Evolutionary conservation across 2,329 filamentous ascomycete genomes (phyloP).

Genomic region (Xylaria digitata): DNA sequence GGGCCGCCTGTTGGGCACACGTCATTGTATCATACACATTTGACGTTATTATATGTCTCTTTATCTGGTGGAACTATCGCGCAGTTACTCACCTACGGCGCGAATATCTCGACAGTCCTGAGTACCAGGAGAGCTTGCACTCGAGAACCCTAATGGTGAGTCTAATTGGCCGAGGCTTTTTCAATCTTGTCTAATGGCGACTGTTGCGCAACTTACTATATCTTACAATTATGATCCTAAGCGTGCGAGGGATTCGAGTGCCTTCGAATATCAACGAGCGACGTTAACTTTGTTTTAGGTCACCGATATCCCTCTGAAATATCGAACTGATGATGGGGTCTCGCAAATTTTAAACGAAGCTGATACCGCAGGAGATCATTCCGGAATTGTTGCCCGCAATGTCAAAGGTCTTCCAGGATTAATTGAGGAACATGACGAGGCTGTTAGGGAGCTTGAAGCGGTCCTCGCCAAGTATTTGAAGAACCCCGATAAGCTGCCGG

Average conservation of each 20-base stretch:
- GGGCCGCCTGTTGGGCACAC: conserved; percentile 66
- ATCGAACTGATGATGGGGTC: conserved; percentile 84
- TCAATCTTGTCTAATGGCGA: not conserved
- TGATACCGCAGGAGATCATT: conserved; percentile 55
- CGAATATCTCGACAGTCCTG: conserved; percentile 81
- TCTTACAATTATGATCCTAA: not conserved
- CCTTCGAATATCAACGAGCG: not conserved
- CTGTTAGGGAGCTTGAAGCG: conserved; percentile 82
- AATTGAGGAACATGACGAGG: conserved; percentile 82
- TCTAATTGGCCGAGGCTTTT: not conserved
- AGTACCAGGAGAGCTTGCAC: conserved; percentile 88
- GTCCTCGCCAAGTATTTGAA: conserved; percentile 88
- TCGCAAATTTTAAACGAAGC: conserved; percentile 58
- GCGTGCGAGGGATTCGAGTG: not conserved
- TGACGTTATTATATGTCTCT: conserved; percentile 72
- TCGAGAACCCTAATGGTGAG: conserved; percentile 73
- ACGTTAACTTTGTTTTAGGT: conserved; percentile 65
- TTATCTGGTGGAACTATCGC: conserved; percentile 88
- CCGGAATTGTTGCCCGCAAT: conserved; percentile 79
- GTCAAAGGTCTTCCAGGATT: conserved; percentile 87
- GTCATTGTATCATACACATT: conserved; percentile 68
- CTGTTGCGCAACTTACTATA: not conserved
- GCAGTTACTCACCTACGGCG: conserved; percentile 76
- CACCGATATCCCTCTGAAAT: conserved; percentile 81
- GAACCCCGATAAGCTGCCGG: conserved; percentile 80